Evolutionary conservation across 2,329 filamentous ascomycete species (phyloP).

Genomic region (Didymella pinodella): DNA sequence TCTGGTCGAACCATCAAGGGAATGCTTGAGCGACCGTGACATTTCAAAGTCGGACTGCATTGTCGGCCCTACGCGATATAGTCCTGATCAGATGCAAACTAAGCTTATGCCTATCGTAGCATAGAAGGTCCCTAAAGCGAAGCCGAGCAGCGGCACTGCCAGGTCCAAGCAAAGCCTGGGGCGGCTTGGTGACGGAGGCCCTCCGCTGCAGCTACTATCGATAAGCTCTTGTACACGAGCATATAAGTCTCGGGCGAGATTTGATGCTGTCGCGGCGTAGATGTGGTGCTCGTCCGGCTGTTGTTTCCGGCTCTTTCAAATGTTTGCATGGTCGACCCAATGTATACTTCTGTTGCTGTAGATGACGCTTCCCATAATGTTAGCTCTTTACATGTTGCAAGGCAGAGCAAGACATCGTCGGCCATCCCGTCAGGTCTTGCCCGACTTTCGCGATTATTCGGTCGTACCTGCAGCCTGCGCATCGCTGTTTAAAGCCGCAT

Average conservation of each 20-base stretch:
- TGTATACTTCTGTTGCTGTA: no score
- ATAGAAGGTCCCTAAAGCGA: not conserved
- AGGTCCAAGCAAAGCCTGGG: not conserved
- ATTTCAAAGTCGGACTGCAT: not conserved
- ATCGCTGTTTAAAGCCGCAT: not conserved
- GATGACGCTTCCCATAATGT: not conserved
- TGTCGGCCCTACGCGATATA: not conserved
- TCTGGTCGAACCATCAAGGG: not conserved
- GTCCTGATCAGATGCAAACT: not conserved
- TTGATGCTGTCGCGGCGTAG: not conserved
- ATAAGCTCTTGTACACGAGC: constrained; percentile 13
- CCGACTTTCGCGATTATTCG: not conserved
- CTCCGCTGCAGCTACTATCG: constrained; percentile 17
- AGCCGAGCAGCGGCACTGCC: not conserved
- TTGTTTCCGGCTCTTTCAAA: not conserved
- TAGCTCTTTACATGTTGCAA: constrained; percentile 2
- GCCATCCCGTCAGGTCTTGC: not conserved
- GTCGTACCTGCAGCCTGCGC: not conserved
- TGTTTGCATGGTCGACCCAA: not conserved
- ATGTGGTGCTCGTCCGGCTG: not conserved
- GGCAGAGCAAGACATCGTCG: not conserved
- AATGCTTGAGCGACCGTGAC: not conserved
- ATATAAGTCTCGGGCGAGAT: not conserved
- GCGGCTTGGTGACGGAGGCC: constrained; percentile 9
- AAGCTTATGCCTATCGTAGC: not conserved